phyloP scores from a whole-genome alignment of 352 stramenopile species.

The Phytopythium litorale region DNA sequence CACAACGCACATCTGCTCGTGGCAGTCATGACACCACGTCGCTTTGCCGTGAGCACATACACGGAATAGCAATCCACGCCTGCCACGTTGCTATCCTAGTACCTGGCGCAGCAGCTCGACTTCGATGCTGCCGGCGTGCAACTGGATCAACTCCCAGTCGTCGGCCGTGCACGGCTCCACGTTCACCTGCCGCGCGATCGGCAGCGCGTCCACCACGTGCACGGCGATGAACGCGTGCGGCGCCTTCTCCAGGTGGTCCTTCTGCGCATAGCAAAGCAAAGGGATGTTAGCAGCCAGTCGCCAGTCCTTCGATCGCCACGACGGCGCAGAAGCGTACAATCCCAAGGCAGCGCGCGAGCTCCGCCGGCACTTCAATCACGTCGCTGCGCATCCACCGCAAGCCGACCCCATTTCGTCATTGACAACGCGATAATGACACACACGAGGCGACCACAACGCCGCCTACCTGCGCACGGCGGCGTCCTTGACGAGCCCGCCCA shows the following conservation, averaged over 20 bases:
- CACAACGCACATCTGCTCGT: slow-evolving; percentile 73
- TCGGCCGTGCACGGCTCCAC: slow-evolving; percentile 83
- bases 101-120: slow-evolving; percentile 82
- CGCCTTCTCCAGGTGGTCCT: slow-evolving; percentile 52
- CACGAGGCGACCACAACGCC: too few species aligned
- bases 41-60: not conserved
- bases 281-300: not conserved
- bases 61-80: too few species aligned
- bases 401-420: not conserved
- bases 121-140: slow-evolving; percentile 82
- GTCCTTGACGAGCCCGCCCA: slow-evolving; percentile 55
- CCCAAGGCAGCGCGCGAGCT: slow-evolving; percentile 80
- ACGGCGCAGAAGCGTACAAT: slow-evolving; percentile 37
- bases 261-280: slow-evolving; percentile 18
- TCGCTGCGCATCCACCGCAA: slow-evolving; percentile 35
- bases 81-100: not conserved
- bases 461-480: slow-evolving; percentile 42
- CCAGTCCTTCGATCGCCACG: not conserved
- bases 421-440: not conserved
- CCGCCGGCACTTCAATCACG: slow-evolving; percentile 75
- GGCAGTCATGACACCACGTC: not conserved
- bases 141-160: slow-evolving; percentile 89
- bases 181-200: slow-evolving; percentile 67
- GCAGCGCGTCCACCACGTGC: slow-evolving; percentile 66
- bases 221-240: slow-evolving; percentile 66